These are phyloP conservation scores for Phytophthora cryptogea DNA, from an alignment of 352 stramenopile genomes.

Conservation along the genomic window DNA sequence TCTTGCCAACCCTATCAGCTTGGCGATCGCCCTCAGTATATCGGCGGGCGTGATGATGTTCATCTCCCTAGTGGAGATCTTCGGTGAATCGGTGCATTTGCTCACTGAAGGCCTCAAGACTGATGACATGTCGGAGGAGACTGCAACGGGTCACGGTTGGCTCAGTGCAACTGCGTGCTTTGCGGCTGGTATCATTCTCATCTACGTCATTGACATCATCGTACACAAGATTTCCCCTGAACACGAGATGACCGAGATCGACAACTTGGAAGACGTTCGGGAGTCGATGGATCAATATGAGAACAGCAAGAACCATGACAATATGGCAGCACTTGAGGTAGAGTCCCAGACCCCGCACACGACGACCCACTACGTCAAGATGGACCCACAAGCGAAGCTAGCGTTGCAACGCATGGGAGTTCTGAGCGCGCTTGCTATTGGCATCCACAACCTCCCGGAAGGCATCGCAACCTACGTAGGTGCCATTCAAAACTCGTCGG, in stretches of 20 bases:
- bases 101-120: constrained; percentile 44
- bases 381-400: constrained; percentile 30
- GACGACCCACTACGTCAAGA: constrained; percentile 21
- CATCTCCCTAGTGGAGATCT: constrained; percentile 76
- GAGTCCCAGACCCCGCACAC: constrained; percentile 32
- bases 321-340: constrained; percentile 19
- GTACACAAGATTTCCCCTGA: constrained; percentile 45
- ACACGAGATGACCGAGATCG: constrained; percentile 37
- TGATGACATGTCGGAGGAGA: constrained; percentile 36
- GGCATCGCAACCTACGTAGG: constrained; percentile 95
- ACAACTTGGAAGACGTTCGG: constrained; percentile 34
- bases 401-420: constrained; percentile 86
- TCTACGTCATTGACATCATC: constrained; percentile 51
- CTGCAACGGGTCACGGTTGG: constrained; percentile 58
- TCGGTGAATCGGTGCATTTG: constrained; percentile 41
- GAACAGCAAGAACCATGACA: constrained; percentile 15
- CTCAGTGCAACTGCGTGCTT: constrained; percentile 85
- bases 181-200: constrained; percentile 78
- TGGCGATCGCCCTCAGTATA: constrained; percentile 83
- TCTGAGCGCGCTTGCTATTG: constrained; percentile 91
- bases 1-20: constrained; percentile 58
- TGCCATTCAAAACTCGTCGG: constrained; percentile 85
- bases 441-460: constrained; percentile 95
- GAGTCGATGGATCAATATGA: constrained; percentile 39
- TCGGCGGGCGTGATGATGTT: constrained; percentile 81